phyloP scores from a whole-genome alignment of 306 rosid genomes.

The Ceratonia siliqua region DNA sequence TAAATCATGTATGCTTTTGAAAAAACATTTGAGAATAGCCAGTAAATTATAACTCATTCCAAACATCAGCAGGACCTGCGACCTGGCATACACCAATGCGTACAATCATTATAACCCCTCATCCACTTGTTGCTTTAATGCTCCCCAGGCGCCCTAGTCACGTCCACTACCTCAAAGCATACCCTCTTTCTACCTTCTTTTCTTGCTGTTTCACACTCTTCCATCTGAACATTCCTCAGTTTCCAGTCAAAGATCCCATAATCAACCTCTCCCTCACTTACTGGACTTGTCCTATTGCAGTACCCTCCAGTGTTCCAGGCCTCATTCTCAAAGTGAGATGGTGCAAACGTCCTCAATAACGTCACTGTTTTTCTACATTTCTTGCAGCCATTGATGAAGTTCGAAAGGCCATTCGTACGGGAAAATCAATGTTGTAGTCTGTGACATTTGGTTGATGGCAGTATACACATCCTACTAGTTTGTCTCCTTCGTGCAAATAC shows the following conservation, averaged over 20 bases:
- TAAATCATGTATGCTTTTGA: too few relatives aligned
- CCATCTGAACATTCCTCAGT: slow-evolving; percentile 57
- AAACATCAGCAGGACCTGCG: slow-evolving; percentile 85
- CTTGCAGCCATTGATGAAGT: slow-evolving; percentile 46
- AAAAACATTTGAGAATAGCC: slow-evolving; percentile 42
- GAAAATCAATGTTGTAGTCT: slow-evolving; percentile 29
- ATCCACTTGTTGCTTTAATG: slow-evolving; percentile 82
- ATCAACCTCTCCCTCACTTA: slow-evolving; percentile 35
- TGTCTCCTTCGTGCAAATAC: slow-evolving; percentile 49
- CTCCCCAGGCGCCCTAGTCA: slow-evolving; percentile 71
- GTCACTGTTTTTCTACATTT: slow-evolving; percentile 48
- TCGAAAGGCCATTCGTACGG: slow-evolving; percentile 56
- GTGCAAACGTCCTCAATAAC: slow-evolving; percentile 78
- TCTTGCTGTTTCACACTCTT: slow-evolving; percentile 58
- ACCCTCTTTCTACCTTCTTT: slow-evolving; percentile 37
- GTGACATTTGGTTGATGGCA: slow-evolving; percentile 59
- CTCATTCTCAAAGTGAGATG: slow-evolving; percentile 81
- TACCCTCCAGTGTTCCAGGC: slow-evolving; percentile 79
- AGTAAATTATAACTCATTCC: slow-evolving; percentile 76
- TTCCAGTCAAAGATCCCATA: slow-evolving; percentile 52
- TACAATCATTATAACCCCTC: slow-evolving; percentile 84
- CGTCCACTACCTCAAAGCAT: slow-evolving; percentile 54
- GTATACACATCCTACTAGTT: slow-evolving; percentile 59
- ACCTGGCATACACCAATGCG: slow-evolving; percentile 98
- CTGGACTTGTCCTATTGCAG: slow-evolving; percentile 72